Evolutionary conservation across 352 stramenopile genomes (phyloP), one percentile per base, ranked within the genome.

Genomic region (Pythium biforme): DNA sequence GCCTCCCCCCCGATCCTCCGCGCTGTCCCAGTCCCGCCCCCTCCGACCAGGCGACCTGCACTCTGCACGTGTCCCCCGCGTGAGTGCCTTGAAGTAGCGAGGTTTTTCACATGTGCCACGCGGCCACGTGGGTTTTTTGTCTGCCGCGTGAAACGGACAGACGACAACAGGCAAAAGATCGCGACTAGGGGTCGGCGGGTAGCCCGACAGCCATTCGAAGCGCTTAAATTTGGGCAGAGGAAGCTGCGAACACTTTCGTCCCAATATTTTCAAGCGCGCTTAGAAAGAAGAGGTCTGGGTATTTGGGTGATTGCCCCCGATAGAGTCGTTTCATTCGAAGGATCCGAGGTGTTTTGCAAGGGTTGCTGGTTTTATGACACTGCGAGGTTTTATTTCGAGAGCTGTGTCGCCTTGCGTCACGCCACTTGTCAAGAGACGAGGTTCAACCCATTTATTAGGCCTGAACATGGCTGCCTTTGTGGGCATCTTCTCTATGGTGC

Each of bases 51-150:
- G 7, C 31, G 56, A 69, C 56, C 49, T 47, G 57, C 62, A 64
- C 51, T 65, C 62, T 29, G 27, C 4, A 22, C 8, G 14, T 1
- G 23, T 49, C 49, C 63, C 63, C 25, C 63, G 15, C 2, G 19
- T 12, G 34, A 70, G 55, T 70, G 55, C 58, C 57, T 66, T 65
- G 56, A 65, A 70, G 51, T 70, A 50, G 15, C 39, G 50, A 70
- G 63, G 63, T 70, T 70, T 70, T 70, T 66, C 50, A 25, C 41
- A 23, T 12, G 17, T 69, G 62, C 62, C 62, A 69, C 62, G 62
- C 62, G 62, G 62, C 62, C 15, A 26, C 23, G 46, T 34, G 43
- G 62, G 37, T 69, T 69, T 69, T 69, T 45, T 48, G 47, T 26
- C 6, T 10, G 17, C 6, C 5, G 17, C n/a, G 17, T 69, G 62